Percentiles rank a stretch among this genome's conserved stretches.
Conservation (phyloP, 2,329 filamentous ascomycete species). For the Rhynchosporium secalis region DNA sequence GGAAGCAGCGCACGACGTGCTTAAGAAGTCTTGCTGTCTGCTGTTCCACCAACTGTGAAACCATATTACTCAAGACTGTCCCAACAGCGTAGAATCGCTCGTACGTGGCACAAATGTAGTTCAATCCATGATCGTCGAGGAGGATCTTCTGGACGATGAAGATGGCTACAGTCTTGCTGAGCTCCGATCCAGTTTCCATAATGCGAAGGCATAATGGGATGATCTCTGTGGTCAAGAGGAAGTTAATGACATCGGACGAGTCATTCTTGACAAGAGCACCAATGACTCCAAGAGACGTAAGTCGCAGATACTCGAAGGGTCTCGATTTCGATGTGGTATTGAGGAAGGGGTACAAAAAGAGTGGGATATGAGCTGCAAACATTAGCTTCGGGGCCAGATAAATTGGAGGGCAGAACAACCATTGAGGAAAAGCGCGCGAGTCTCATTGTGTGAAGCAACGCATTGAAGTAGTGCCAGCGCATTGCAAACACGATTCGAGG, state of each 20-base stretch:
- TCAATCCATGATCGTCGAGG: constrained; percentile 91
- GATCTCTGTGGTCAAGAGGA: constrained; percentile 96
- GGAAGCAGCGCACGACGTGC: constrained; percentile 95
- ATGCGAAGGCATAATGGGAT: constrained; percentile 96
- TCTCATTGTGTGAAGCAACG: constrained; percentile 96
- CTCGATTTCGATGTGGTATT: constrained; percentile 98
- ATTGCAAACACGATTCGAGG: constrained; percentile 96
- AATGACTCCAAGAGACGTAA: constrained; percentile 95
- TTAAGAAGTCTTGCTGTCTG: constrained; percentile 95
- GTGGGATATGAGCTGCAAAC: constrained; percentile 81
- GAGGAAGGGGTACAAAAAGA: constrained; percentile 96
- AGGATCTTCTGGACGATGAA: constrained; percentile 99
- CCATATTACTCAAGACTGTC: constrained; percentile 98
- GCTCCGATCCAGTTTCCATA: constrained; percentile 97
- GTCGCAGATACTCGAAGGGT: constrained; percentile 93
- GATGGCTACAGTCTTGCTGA: constrained; percentile 98
- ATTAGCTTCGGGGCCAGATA: constrained; percentile 21
- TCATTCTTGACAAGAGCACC: constrained; percentile 98
- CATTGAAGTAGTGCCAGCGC: constrained; percentile 93
- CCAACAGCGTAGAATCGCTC: constrained; percentile 98
- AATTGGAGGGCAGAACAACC: constrained; percentile 52
- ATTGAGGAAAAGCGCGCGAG: constrained; percentile 86
- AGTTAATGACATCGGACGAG: constrained; percentile 98
- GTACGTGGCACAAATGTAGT: constrained; percentile 98
- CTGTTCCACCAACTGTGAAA: constrained; percentile 93